These are phyloP conservation scores for Venturia nashicola DNA, from an alignment of 2,329 filamentous ascomycete genomes.

Conservation along the genomic window DNA sequence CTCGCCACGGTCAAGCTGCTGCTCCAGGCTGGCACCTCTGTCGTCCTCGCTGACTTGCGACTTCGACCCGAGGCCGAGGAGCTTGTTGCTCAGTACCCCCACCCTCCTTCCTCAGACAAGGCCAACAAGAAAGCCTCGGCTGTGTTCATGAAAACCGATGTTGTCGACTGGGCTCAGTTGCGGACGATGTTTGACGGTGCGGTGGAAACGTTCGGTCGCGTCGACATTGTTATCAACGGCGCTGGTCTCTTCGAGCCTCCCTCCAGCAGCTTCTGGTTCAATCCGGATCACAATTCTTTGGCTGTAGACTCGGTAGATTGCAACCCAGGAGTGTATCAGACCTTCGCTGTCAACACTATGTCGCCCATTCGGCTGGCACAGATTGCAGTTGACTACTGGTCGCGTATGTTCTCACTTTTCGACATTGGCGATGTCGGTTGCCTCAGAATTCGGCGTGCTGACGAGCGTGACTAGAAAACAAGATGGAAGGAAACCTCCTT, in stretches of 20 bases:
- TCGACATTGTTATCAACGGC: slow-evolving; percentile 5
- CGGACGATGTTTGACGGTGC: not conserved
- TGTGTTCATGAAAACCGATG: slow-evolving; percentile 3
- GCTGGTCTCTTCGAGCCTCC: slow-evolving; percentile 5
- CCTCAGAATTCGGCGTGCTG: not conserved
- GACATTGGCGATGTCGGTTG: not conserved
- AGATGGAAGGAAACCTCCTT: not conserved
- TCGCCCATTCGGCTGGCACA: not conserved
- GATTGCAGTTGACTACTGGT: not conserved
- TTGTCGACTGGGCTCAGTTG: slow-evolving; percentile 3
- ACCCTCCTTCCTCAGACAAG: not conserved
- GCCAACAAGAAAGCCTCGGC: not conserved
- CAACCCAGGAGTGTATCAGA: not conserved
- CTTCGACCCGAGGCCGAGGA: not conserved
- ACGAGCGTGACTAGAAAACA: not conserved
- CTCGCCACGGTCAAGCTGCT: slow-evolving; percentile 8
- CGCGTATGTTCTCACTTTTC: not conserved
- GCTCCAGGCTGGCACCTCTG: slow-evolving; percentile 29
- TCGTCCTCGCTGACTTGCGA: slow-evolving; percentile 19
- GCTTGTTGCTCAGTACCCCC: not conserved
- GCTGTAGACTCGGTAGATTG: not conserved
- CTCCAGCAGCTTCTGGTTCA: not conserved
- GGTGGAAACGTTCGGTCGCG: not conserved
- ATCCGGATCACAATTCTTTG: not conserved
- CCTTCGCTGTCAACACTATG: not conserved